These are phyloP conservation scores for Cucumis hystrix DNA, from an alignment of 306 rosid genomes.

Conservation along the genomic window DNA sequence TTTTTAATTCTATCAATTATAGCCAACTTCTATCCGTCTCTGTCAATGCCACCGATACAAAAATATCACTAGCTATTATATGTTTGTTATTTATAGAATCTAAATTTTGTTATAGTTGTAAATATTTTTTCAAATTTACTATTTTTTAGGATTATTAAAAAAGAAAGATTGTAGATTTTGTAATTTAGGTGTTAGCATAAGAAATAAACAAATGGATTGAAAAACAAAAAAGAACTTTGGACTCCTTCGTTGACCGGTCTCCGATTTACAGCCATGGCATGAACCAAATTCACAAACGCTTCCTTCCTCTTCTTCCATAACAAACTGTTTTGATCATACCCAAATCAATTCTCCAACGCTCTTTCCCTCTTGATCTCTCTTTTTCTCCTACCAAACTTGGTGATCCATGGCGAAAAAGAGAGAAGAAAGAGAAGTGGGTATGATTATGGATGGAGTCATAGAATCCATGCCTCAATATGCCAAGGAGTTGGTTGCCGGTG, in stretches of 20 bases:
- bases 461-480: conserved; percentile 57
- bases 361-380: background rate
- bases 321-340: background rate
- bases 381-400: background rate
- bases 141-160: no score
- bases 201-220: no score
- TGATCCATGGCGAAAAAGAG: conserved; percentile 30
- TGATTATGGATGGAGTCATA: conserved; percentile 23
- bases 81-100: no score
- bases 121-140: no score
- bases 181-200: no score
- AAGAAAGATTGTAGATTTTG: no score
- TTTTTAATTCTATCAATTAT: no score
- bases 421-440: conserved; percentile 21
- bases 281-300: background rate
- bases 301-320: background rate
- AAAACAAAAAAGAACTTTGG: background rate
- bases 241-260: background rate
- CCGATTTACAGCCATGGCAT: background rate
- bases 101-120: no score
- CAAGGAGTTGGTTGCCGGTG: conserved; percentile 85
- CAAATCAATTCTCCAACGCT: background rate
- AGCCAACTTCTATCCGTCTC: no score
- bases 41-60: no score
- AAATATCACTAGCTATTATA: no score